phyloP scores from a whole-genome alignment of 352 stramenopile species.

The Achlya hypogyna region DNA sequence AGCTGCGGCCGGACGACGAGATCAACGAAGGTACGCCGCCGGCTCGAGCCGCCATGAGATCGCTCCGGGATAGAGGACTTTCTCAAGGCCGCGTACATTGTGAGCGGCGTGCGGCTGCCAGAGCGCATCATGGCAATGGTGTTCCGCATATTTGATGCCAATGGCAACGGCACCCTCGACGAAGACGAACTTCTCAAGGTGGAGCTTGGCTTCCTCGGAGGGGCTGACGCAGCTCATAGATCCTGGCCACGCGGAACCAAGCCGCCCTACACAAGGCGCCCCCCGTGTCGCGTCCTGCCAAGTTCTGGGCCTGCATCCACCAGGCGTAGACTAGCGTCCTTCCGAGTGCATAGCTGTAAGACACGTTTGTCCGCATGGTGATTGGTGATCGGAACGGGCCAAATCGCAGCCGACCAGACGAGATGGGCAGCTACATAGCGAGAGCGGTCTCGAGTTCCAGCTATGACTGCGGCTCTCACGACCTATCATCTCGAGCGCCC shows the following conservation, averaged over 20 bases:
- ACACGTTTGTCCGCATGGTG: too few relatives aligned
- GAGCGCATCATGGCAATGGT: constrained; percentile 60
- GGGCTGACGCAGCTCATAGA: constrained; percentile 6
- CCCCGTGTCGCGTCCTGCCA: not conserved
- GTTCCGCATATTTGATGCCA: constrained; percentile 64
- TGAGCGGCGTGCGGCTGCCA: constrained; percentile 54
- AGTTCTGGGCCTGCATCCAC: constrained; percentile 11
- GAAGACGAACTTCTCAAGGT: constrained; percentile 46
- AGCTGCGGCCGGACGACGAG: constrained; percentile 46
- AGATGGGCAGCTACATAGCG: too few relatives aligned
- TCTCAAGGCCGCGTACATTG: constrained; percentile 50
- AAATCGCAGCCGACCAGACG: too few relatives aligned
- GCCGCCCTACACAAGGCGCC: constrained; percentile 36
- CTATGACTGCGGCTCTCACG: too few relatives aligned
- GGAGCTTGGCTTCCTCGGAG: not conserved
- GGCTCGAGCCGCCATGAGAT: not conserved
- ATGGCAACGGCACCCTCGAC: constrained; percentile 62
- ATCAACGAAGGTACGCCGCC: constrained; percentile 44
- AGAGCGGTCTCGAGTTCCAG: too few relatives aligned
- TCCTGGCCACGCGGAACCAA: constrained; percentile 51
- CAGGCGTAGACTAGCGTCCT: not conserved
- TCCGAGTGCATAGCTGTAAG: not conserved
- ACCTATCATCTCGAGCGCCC: too few relatives aligned
- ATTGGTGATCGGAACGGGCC: too few relatives aligned
- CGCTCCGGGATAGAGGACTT: constrained; percentile 38